Percentiles rank a stretch among this genome's conserved stretches.
Conservation (phyloP, 1,284 basidiomycete species). For the Cryptococcus sp. region DNA sequence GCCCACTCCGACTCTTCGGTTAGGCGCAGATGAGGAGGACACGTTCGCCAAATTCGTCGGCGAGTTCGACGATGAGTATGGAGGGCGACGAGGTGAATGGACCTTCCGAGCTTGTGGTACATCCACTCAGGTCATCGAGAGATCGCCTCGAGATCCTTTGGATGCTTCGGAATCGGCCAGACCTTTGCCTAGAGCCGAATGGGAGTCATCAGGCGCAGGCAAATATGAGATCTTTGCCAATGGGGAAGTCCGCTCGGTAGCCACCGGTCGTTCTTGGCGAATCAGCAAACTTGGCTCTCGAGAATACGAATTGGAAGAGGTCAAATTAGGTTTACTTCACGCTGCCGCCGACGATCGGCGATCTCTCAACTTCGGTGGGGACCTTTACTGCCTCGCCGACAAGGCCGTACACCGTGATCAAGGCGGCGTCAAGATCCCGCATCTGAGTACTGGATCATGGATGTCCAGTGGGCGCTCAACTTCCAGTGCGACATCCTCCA, state of each 20-base stretch:
- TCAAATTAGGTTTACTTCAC: slow-evolving; percentile 12
- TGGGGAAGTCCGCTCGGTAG: slow-evolving; percentile 44
- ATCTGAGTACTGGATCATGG: slow-evolving; percentile 4
- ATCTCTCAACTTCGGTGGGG: slow-evolving; percentile 10
- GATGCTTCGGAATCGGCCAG: slow-evolving; percentile 9
- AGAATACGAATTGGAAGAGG: slow-evolving; percentile 49
- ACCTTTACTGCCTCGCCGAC: slow-evolving; percentile 33
- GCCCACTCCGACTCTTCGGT: slow-evolving; percentile 24
- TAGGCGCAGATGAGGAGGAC: slow-evolving; percentile 52
- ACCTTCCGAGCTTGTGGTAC: slow-evolving; percentile 46
- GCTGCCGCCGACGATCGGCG: neutral
- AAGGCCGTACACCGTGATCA: slow-evolving; percentile 45
- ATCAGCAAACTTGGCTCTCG: slow-evolving; percentile 32
- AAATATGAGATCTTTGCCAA: slow-evolving; percentile 42
- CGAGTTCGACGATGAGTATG: slow-evolving; percentile 55
- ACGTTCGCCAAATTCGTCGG: slow-evolving; percentile 56
- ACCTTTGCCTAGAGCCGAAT: slow-evolving; percentile 34
- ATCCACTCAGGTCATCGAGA: slow-evolving; percentile 4
- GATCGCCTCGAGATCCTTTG: slow-evolving; percentile 22
- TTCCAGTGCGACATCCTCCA: neutral
- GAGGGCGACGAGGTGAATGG: slow-evolving; percentile 54
- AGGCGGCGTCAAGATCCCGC: slow-evolving; percentile 48
- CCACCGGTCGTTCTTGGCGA: slow-evolving; percentile 43
- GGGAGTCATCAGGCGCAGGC: slow-evolving; percentile 50
- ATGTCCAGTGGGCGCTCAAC: neutral